Evolutionary conservation across 1,284 basidiomycete genomes (phyloP), one percentile per base, ranked within the genome.

Genomic region (Coriolopsis trogii): DNA sequence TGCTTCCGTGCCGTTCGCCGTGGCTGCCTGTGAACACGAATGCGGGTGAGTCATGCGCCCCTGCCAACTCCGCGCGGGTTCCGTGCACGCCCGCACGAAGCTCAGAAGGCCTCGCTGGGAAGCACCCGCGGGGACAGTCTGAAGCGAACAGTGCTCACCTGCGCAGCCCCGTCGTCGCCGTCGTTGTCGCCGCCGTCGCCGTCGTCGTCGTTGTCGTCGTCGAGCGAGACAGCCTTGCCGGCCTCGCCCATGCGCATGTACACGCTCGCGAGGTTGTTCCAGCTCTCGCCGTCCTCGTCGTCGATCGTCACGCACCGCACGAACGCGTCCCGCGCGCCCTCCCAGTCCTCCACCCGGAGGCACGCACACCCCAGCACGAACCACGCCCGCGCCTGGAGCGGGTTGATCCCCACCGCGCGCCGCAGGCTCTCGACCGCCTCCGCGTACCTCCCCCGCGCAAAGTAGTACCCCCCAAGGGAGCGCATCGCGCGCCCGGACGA

Each of bases 251-350:
- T 79, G 25, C 92, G 85, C 48, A 99, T 80, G 70, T 98, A 98
- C 64, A 95, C 89, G 57, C 90, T 95, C 20, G 96, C 97, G 47
- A 99, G 75, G 69, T 99, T 99, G 68, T 91, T 98, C 97, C 97
- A 99, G 59, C 93, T 95, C 77, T 99, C 96, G 3, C 85, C 92
- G 66, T 99, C 95, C 62, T 99, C 96, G 55, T 96, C 93, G 57
- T 98, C 95, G 54, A 99, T 85, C 8, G 82, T 76, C 0, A 97
- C 94, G 63, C 93, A 94, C 30, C 95, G 79, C 41, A 79, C 76
- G 71, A 99, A 99, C 0, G 91, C 89, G 41, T 89, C 85, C 50
- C 87, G 84, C 1, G 89, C 95, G 23, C 87, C 87, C 23, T 81
- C 79, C 95, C 94, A 98, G 48, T 85, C 76, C 69, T 96, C 90